Base-by-base conservation (phyloP, 805 yeast species). In the Brettanomyces anomalus region DNA sequence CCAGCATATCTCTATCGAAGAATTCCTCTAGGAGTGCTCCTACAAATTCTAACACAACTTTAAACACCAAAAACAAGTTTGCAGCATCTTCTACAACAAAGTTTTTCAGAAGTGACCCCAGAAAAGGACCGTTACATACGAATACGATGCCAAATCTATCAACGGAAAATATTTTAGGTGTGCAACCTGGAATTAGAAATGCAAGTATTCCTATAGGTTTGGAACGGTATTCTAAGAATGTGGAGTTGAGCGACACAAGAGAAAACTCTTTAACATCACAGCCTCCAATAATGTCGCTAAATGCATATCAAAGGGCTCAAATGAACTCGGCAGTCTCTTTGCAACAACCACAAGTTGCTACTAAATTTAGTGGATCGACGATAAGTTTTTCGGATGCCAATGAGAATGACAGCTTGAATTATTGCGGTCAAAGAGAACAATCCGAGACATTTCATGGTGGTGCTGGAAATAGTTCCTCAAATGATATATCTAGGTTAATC, bases 331-430 rank as follows among this genome's bases (percentile, higher is more conserved):
- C 26, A 14, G 20, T 36, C 10, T 20, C 39, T 8, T 14, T 24
- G 16, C 39, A 36, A 28, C 39, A 21, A 15, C 39, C 39, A 14
- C 39, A 36, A n/a, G 39, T 36, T 3, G 39, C 39, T n/a, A 11
- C 17, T 16, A 20, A n/a, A 11, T 20, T 28, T 8, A 36, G 17
- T 2, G 39, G 24, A 14, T 16, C 21, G 16, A 36, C 31, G 17
- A 21, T 17, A 7, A 32, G 34, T 14, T 16, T 32, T 2, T n/a
- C 34, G 34, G 18, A 32, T 16, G 15, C 34, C 6, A 3, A 24
- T 24, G 28, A 24, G 10, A 24, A 24, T 11, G 28, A 24, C 28
- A 24, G 28, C 10, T 7, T 24, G 28, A 24, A 24, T 7, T 24
- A 24, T 24, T 24, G 28, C 28, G 10, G 28, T 24, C 28, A 24